These are phyloP conservation scores for Fusarium sp. DNA, from an alignment of 2,329 filamentous ascomycete species.

Conservation along the genomic window DNA sequence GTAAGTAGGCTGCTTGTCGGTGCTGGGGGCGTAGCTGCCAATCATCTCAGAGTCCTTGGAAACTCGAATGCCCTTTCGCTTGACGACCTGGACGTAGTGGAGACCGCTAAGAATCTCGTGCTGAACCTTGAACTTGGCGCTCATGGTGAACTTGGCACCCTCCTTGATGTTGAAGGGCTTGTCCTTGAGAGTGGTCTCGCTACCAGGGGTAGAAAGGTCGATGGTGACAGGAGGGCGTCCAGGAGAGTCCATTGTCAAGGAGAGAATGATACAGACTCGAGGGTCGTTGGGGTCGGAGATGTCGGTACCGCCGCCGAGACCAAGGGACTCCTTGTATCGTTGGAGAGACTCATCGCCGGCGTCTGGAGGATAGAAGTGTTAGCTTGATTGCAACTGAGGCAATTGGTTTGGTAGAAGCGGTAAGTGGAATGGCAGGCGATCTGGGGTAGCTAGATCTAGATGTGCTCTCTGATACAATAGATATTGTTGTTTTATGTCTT, in stretches of 20 bases:
- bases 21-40: constrained; percentile 94
- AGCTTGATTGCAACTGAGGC: constrained; percentile 20
- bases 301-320: constrained; percentile 79
- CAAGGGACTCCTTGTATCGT: constrained; percentile 97
- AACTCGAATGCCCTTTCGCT: constrained; percentile 86
- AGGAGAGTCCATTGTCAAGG: constrained; percentile 86
- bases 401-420: constrained; percentile 5
- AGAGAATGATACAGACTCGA: constrained; percentile 92
- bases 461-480: neutral
- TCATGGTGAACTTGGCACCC: constrained; percentile 93
- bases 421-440: constrained; percentile 7
- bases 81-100: constrained; percentile 95
- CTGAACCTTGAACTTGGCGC: constrained; percentile 93
- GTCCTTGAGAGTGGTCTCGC: constrained; percentile 83
- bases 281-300: constrained; percentile 84
- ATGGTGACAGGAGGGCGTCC: constrained; percentile 89
- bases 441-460: neutral
- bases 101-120: constrained; percentile 95
- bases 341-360: constrained; percentile 91
- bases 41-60: constrained; percentile 99
- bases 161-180: constrained; percentile 99
- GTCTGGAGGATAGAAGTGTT: constrained; percentile 58
- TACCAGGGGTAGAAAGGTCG: constrained; percentile 81
- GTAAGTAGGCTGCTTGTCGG: constrained; percentile 85
- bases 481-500: constrained; percentile 1